Conservation (phyloP, 176 grass and related monocot genomes). For the Hordeum vulgare region MorexV3_pseudomolecules_assembly NC_058520.1:563920286-563920785, state of each 20-base stretch:
- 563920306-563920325: neutral
- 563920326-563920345: neutral
- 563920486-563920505: neutral
- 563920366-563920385: neutral
- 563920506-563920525: neutral
- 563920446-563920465: neutral
- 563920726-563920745: conserved; percentile 65
- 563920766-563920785: neutral
- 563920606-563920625: conserved; percentile 73
- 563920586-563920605: conserved; percentile 96
- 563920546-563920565: conserved; percentile 63
- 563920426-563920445: neutral
- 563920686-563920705: conserved; percentile 72
- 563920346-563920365: neutral
- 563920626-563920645: conserved; percentile 82
- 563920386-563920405: neutral
- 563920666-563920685: conserved; percentile 80
- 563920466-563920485: neutral
- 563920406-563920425: neutral
- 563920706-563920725: conserved; percentile 79
- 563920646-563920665: conserved; percentile 94
- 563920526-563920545: conserved; percentile 4
- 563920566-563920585: conserved; percentile 88
- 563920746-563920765: neutral
- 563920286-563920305: neutral